Base-by-base conservation (phyloP, 768 basidiomycete species). In the Suillus decipiens region DNA sequence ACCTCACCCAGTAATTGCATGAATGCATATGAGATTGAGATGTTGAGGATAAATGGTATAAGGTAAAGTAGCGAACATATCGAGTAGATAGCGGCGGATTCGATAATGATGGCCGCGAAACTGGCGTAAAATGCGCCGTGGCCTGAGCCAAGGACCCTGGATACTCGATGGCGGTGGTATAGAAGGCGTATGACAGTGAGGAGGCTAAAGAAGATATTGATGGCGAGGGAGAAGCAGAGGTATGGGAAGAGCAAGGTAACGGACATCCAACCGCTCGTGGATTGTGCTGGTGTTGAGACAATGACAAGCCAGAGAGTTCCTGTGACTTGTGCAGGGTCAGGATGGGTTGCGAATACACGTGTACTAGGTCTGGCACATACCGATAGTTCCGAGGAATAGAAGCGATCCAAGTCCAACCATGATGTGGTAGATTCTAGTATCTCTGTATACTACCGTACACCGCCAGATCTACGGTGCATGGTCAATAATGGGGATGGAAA, bases 41-140 rank as follows among this genome's bases (percentile, higher is more conserved):
- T 76, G 14, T 60, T 51, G 3, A n/a, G 6, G 33, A 66, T 69
- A 34, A 68, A 75, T 0, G 73, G 72, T 24, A 77, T 41, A 42
- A 77, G 69, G 60, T 77, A 78, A 0, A 77, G 36, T 47, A 77
- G 50, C 0, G 76, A 77, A 36, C 67, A 70, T 48, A 69, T 66
- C n/a, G 76, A 41, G 53, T 78, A 77, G 17, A 78, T 66, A 10
- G 74, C 64, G 15, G 76, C 75, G 10, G 75, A 76, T 65, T 77
- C 76, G 22, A 77, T 58, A 8, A 77, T 62, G 71, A 77, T 74
- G 15, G 75, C 59, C n/a, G 75, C 73, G 34, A 77, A 71, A 62
- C 70, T 71, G n/a, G 72, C 56, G 7, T 78, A 78, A 4, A 73
- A 63, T 6, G 36, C 51, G 28, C 72, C 69, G 22, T 76, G 71